These are phyloP conservation scores for Obelidium mucronatum DNA, from an alignment of 192 early-diverging fungal genomes.

Conservation along the genomic window DNA sequence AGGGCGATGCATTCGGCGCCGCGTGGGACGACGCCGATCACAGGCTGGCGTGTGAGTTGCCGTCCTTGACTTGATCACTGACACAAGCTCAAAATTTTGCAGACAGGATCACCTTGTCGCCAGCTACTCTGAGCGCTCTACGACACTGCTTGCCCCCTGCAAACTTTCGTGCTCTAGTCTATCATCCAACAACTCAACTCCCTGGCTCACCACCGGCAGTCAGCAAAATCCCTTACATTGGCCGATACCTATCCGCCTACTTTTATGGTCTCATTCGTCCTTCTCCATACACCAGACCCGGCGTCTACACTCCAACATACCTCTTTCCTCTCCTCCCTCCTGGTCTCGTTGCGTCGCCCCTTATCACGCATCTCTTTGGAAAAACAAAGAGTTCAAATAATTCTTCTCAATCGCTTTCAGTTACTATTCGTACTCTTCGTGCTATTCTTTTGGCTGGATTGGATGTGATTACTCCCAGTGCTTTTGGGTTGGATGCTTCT, in stretches of 20 bases:
- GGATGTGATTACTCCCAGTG: constrained; percentile 23
- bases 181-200: constrained; percentile 22
- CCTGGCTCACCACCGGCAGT: neutral
- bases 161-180: constrained; percentile 30
- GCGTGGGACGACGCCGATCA: constrained; percentile 24
- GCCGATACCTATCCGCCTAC: constrained; percentile 23
- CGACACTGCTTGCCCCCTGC: constrained; percentile 24
- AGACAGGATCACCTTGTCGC: constrained; percentile 19
- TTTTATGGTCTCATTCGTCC: constrained; percentile 12
- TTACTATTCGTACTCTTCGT: constrained; percentile 24
- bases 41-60: neutral
- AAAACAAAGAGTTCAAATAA: neutral
- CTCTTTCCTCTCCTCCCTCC: constrained; percentile 16
- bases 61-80: too few relatives aligned
- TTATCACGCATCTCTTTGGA: constrained; percentile 26
- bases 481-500: too few relatives aligned
- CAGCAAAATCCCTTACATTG: constrained; percentile 20
- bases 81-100: neutral
- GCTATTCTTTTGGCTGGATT: constrained; percentile 27
- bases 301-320: constrained; percentile 5
- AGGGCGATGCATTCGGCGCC: constrained; percentile 24
- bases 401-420: constrained; percentile 20
- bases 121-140: constrained; percentile 21
- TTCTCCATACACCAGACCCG: constrained; percentile 13
- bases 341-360: constrained; percentile 4